phyloP scores from a whole-genome alignment of 2,329 filamentous ascomycete species.

The Ascosphaera aggregata region DNA sequence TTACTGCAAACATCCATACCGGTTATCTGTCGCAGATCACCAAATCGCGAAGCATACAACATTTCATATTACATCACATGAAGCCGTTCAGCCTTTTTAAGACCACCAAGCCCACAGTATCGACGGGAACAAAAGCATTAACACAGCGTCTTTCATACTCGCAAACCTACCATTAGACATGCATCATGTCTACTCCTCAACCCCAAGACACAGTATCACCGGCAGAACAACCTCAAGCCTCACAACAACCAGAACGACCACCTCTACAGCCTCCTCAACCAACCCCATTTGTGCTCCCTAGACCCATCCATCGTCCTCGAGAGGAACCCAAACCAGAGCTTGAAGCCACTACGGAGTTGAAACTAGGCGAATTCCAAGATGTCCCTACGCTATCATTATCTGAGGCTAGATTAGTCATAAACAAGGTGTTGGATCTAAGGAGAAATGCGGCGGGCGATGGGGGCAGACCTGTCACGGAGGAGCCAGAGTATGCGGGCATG shows the following conservation, averaged over 20 bases:
- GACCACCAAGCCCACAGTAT: too few relatives aligned
- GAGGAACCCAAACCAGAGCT: slow-evolving; percentile 38
- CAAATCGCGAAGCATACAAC: too few relatives aligned
- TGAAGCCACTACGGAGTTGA: slow-evolving; percentile 58
- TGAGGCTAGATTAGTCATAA: slow-evolving; percentile 78
- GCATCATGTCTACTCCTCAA: too few relatives aligned
- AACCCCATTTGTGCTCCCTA: slow-evolving; percentile 1
- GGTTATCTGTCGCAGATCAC: too few relatives aligned
- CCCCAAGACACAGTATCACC: too few relatives aligned
- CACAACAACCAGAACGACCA: not conserved
- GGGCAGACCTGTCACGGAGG: slow-evolving; percentile 55
- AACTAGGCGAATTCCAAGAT: slow-evolving; percentile 80
- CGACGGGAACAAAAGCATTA: too few relatives aligned
- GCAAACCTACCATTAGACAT: too few relatives aligned
- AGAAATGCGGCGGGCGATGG: slow-evolving; percentile 26
- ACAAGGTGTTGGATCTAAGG: slow-evolving; percentile 63
- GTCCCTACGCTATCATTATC: slow-evolving; percentile 82
- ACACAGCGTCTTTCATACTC: too few relatives aligned
- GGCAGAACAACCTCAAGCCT: too few relatives aligned
- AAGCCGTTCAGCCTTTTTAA: too few relatives aligned
- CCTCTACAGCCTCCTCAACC: not conserved
- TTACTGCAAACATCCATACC: too few relatives aligned
- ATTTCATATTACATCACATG: too few relatives aligned
- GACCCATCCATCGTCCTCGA: slow-evolving; percentile 17
- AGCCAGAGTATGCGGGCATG: slow-evolving; percentile 44